Evolutionary conservation across 225 moss, liverwort and hornwort species (phyloP), one percentile per base, ranked within the genome.

Genomic region (Thuidium tamariscinum): DNA sequence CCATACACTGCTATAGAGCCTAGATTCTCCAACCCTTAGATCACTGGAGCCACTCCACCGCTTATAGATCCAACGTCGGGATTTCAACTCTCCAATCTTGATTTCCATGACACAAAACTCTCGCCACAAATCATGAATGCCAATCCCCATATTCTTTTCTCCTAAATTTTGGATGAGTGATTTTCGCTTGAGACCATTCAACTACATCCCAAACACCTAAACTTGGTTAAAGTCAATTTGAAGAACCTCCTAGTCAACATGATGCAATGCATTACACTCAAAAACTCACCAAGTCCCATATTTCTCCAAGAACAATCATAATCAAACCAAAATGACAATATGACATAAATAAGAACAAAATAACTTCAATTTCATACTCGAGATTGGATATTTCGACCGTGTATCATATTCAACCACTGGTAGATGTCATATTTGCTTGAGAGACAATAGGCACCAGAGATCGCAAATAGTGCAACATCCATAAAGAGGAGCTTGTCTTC

Each of bases 271-370:
- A 15, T 5, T 0, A 2, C 19, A 11, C 0, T 7, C 48, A 0
- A 72, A 72, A 27, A 16, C 5, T 17, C 5, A 46, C 18, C 0
- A 7, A 32, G 1, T 4, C 7, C 32, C 0, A 32, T 0, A 73
- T 7, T 7, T 11, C 16, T 18, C 0, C 0, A 11, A 1, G 0
- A 9, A 49, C 0, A 34, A 3, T 0, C 18, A 2, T 4, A 0
- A 7, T 2, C 13, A 20, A 18, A 49, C 4, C 7, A 32, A 74
- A 7, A 32, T 32, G 0, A 34, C 4, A 49, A 32, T 0, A 12
- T 1, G 0, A 34, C 0, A 0, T 0, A 49, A 4, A 3, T 10
- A 44, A 2, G 0, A 71, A 27, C 0, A 16, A 0, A 41, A 62
- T 1, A 7, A 61, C 5, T 34, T 5, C 34, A 74, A 30, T 18